Conservation (phyloP, 176 grass and related monocot genomes). For the Neostapfia colusana region DNA sequence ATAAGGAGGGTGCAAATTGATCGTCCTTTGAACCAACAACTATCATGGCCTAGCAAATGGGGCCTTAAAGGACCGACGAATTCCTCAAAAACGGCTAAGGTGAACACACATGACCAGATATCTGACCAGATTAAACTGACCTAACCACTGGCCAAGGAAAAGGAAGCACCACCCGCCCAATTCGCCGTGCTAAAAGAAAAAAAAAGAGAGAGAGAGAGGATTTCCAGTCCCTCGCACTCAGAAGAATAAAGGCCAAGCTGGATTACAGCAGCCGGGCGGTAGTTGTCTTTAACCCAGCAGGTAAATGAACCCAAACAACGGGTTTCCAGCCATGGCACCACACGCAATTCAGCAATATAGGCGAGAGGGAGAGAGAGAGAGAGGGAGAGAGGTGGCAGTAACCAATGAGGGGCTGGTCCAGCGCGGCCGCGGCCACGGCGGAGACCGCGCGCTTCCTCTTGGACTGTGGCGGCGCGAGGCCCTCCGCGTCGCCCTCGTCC, state of each 20-base stretch:
- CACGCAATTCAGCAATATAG: background rate
- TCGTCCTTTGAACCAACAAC: no score
- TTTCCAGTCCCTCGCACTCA: no score
- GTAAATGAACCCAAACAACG: slow-evolving; percentile 5
- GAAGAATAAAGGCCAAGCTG: background rate
- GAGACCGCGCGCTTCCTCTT: slow-evolving; percentile 53
- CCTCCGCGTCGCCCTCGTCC: slow-evolving; percentile 16
- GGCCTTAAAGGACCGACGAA: no score
- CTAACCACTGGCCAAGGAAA: background rate
- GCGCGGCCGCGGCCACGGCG: background rate
- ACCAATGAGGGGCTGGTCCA: slow-evolving; percentile 49
- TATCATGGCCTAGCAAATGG: no score
- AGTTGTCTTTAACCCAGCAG: background rate
- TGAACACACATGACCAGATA: background rate
- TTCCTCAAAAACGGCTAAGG: background rate
- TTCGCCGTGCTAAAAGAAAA: background rate
- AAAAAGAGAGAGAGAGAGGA: no score
- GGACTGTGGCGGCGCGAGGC: slow-evolving; percentile 24
- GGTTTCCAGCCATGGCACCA: background rate
- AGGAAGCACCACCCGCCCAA: background rate
- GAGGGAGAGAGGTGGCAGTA: background rate
- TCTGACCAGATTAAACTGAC: background rate
- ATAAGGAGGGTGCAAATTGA: no score
- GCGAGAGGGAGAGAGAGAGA: background rate
- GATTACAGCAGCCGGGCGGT: background rate